Conservation (phyloP, 306 rosid genomes). For the Myrica gale region DNA sequence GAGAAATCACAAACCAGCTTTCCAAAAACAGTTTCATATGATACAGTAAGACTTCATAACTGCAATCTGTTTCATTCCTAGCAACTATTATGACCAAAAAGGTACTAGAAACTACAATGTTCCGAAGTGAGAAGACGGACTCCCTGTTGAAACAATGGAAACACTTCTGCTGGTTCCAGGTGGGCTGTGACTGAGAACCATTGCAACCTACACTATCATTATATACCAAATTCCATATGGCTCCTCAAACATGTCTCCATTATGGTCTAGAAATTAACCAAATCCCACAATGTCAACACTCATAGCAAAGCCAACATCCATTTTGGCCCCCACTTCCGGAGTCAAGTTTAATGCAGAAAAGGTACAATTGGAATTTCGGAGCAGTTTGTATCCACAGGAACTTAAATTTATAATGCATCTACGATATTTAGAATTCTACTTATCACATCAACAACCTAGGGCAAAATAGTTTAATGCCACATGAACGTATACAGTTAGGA, state of each 20-base stretch:
- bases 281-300: too few species aligned
- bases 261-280: too few species aligned
- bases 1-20: background rate
- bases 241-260: too few species aligned
- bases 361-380: background rate
- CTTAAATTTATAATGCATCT: background rate
- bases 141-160: background rate
- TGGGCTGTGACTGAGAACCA: too few species aligned
- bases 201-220: too few species aligned
- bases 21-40: background rate
- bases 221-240: too few species aligned
- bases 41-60: background rate
- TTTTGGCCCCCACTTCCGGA: background rate
- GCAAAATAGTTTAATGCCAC: too few species aligned
- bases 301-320: too few species aligned
- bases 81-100: background rate
- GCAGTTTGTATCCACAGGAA: background rate
- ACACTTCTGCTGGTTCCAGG: background rate
- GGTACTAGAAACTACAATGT: background rate
- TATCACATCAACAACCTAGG: too few species aligned
- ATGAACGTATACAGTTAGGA: too few species aligned
- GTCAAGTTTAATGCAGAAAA: background rate
- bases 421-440: too few species aligned
- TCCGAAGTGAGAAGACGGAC: background rate
- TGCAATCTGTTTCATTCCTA: background rate